A percentile compares a stretch with the other conserved stretches of the same genome.
phyloP scores from a whole-genome alignment of 1,139 yeast species.

The Debaryomycetaceae sp. region DNA sequence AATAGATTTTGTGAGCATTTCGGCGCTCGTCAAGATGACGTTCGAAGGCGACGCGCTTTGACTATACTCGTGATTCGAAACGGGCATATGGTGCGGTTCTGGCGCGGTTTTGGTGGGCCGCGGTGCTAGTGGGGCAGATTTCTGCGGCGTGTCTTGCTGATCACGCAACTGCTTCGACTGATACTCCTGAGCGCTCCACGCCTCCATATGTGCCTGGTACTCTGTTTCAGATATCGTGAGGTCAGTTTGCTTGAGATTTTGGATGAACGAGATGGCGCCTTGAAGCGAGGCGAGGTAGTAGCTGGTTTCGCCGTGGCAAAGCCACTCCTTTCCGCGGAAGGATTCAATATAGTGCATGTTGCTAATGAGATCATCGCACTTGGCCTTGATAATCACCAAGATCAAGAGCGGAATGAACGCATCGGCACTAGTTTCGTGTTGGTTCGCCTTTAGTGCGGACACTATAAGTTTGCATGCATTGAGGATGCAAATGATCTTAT shows the following conservation, averaged over 20 bases:
- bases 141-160: no score
- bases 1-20: constrained; percentile 38
- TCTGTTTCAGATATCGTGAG: constrained; percentile 56
- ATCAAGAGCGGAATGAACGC: constrained; percentile 81
- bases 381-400: constrained; percentile 63
- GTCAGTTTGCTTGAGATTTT: constrained; percentile 44
- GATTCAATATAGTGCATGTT: constrained; percentile 79
- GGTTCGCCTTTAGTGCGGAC: constrained; percentile 67
- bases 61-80: neutral
- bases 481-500: constrained; percentile 80
- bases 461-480: constrained; percentile 90
- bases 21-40: constrained; percentile 43
- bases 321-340: constrained; percentile 64
- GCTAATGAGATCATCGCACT: constrained; percentile 52
- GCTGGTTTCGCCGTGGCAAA: constrained; percentile 71
- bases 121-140: no score
- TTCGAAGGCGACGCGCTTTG: constrained; percentile 36
- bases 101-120: no score
- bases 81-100: no score
- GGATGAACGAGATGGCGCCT: constrained; percentile 73
- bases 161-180: no score
- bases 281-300: constrained; percentile 81
- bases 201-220: constrained; percentile 35
- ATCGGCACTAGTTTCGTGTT: constrained; percentile 77
- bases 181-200: constrained; percentile 35